Base-by-base conservation (phyloP, 2,329 filamentous ascomycete species). In the Scolecobasidium constrictum region DNA sequence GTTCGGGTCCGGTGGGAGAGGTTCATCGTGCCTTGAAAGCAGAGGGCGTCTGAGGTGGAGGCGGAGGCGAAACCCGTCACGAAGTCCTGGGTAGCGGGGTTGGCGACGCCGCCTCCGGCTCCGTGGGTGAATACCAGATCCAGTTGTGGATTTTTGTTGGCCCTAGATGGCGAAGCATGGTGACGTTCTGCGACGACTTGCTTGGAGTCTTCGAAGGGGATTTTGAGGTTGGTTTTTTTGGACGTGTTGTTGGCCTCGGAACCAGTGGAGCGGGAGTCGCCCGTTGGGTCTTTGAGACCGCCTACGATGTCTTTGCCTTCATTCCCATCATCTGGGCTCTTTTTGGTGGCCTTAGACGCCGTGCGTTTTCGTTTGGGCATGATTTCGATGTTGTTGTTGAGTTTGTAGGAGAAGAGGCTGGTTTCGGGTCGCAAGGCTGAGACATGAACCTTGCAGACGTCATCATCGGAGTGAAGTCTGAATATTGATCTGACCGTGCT, bases 91-190 rank as follows among this genome's bases (percentile, higher is more conserved):
- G 61, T 58, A 2, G 64, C 65, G 5, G 62, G 56, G 20, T 56
- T 54, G 22, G 54, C 51, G 35, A 67, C 55, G 2, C 58, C 62
- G 38, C 65, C 65, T 19, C 64, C 64, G 38, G 65, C 65, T 43
- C 65, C 65, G 46, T 68, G 65, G 23, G 65, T 68, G 52, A 66
- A 68, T 20, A 68, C 55, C 1, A 67, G 26, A n/a, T 7, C 9
- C 9, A 31, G 9, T n/a, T n/a, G 9, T 31, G 9, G 9, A 31
- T 31, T n/a, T 31, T 7, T 31, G n/a, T 31, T 31, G 26, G 26
- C n/a, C 26, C 26, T n/a, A 31, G 26, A 31, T n/a, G n/a, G n/a
- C n/a, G n/a, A n/a, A n/a, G n/a, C n/a, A n/a, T n/a, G n/a, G n/a
- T 31, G 26, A 9, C 26, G 9, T 31, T 31, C 26, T 7, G 9